Evolutionary conservation across 495 filamentous ascomycete genomes (phyloP), one percentile per base, ranked within the genome.

Genomic region (Wilcoxina mikolae): DNA sequence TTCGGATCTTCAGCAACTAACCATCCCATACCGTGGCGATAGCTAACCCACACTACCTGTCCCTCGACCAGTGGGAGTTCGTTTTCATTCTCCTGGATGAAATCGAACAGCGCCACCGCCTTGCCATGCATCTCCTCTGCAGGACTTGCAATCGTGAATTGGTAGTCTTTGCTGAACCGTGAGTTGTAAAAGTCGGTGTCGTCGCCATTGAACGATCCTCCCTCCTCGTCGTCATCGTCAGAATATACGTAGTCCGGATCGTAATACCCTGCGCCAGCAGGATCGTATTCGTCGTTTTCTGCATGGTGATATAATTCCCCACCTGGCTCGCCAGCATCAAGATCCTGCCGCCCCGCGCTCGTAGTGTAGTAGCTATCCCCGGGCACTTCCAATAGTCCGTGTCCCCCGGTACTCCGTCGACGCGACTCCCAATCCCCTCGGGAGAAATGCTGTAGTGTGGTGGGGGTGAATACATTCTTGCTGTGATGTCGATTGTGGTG

Each of bases 81-180:
- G 60, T 95, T 98, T 64, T 94, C 87, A 64, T 96, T 95, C 67
- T 96, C 91, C 24, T 87, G 78, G 50, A 80, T 79, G 67, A 98
- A 98, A 67, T 95, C 87, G 64, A 93, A 98, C 11, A 98, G 74
- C 3, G 91, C 93, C 22, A 98, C 86, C 31, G 90, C 90, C 64
- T 94, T 94, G 39, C 90, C 90, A 65, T 94, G 87, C 85, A 95
- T 94, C 66, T 95, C 89, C 69, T 96, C 90, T 61, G 95, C 90
- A 5, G 90, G 87, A 23, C 85, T 93, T 20, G 86, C 88, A 56
- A 96, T 94, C 3, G 87, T 90, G 62, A 96, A 94, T 60, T 91
- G 84, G 68, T 94, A 95, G 62, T 94, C 85, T 49, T 82, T 78
- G 25, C 85, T 64, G 25, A 63, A 63, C 29, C 64, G 53, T 39